Percentiles rank a stretch among this genome's conserved stretches.
phyloP scores from a whole-genome alignment of 805 yeast species.

The Sungouiozyma ichnusensis region DNA sequence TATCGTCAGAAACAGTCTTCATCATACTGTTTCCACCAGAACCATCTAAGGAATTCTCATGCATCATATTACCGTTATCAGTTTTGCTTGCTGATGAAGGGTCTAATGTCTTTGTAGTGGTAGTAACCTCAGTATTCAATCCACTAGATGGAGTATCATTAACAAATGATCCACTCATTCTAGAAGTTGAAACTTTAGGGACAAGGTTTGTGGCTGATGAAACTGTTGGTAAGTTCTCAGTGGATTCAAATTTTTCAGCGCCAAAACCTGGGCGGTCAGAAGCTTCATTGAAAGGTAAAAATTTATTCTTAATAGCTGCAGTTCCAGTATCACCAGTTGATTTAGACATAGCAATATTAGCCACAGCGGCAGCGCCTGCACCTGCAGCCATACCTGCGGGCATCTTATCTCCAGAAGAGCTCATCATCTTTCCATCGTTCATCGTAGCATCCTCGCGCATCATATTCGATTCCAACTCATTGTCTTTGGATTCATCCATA shows the following conservation, averaged over 20 bases:
- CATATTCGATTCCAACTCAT: no score
- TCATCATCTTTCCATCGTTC: no score
- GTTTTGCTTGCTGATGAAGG: neutral
- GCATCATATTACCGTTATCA: neutral
- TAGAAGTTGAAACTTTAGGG: neutral
- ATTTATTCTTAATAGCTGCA: neutral
- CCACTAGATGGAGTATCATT: neutral
- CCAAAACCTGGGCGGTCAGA: neutral
- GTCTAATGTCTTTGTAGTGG: neutral
- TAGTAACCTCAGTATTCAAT: neutral
- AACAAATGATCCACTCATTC: neutral
- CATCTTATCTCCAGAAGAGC: no score
- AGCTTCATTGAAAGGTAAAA: neutral
- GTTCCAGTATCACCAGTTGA: neutral
- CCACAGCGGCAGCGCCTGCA: neutral
- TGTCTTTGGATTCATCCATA: neutral
- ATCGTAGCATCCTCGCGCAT: no score
- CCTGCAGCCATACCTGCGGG: neutral
- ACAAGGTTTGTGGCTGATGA: neutral
- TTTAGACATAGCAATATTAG: neutral
- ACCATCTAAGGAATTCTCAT: no score
- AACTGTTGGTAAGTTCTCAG: neutral
- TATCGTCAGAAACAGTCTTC: no score
- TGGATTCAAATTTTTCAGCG: neutral
- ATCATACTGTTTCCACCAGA: no score